These are phyloP conservation scores for Candida freyschussii DNA, from an alignment of 1,139 yeast species.

Conservation along the genomic window DNA sequence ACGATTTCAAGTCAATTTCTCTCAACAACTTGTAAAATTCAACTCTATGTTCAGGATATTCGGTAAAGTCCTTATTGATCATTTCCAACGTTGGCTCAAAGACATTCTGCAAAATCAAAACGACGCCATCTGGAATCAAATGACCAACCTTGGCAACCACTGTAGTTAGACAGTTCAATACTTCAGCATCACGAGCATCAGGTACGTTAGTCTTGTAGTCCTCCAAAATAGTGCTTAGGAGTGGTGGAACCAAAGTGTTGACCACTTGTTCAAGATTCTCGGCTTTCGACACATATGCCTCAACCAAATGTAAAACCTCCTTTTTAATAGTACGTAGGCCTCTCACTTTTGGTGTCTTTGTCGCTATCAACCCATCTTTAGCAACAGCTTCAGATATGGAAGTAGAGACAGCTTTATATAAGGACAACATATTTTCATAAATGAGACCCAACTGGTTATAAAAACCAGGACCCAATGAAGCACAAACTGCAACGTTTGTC, in stretches of 20 bases:
- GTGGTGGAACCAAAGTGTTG: constrained; percentile 74
- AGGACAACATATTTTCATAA: constrained; percentile 83
- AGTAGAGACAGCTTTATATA: constrained; percentile 86
- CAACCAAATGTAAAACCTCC: constrained; percentile 85
- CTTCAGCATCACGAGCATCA: constrained; percentile 97
- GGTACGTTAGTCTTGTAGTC: constrained; percentile 90
- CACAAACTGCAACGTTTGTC: constrained; percentile 91
- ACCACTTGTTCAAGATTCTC: constrained; percentile 85
- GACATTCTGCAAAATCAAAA: constrained; percentile 80
- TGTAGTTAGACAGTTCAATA: constrained; percentile 89
- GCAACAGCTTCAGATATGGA: constrained; percentile 82
- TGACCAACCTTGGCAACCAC: constrained; percentile 83
- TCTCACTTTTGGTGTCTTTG: constrained; percentile 92
- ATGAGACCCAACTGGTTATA: constrained; percentile 83
- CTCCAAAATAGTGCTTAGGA: constrained; percentile 79
- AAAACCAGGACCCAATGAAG: constrained; percentile 88
- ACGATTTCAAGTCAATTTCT: constrained; percentile 80
- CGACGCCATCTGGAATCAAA: constrained; percentile 86
- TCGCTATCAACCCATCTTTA: constrained; percentile 77
- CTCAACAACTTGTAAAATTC: constrained; percentile 88
- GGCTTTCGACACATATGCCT: constrained; percentile 83
- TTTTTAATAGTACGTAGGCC: constrained; percentile 94
- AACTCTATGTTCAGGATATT: constrained; percentile 96
- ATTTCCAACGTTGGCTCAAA: constrained; percentile 92
- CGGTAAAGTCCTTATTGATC: constrained; percentile 94